Conservation (phyloP, 345 rosid species). For the Boechera stricta region DNA sequence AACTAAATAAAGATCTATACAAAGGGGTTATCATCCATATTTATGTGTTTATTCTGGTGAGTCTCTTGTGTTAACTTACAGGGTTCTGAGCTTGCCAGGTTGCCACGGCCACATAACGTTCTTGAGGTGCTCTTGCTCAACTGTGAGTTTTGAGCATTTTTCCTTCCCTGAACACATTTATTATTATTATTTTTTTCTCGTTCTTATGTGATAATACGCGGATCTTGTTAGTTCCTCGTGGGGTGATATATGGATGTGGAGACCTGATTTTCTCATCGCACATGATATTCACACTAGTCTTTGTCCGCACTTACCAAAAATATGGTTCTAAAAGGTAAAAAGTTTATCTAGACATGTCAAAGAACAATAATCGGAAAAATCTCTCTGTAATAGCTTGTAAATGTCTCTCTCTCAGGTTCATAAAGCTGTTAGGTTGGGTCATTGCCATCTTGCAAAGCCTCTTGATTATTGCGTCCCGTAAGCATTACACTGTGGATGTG, state of each 20-base stretch:
- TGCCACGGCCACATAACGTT: conserved; percentile 76
- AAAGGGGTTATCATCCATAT: background rate
- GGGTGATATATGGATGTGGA: conserved; percentile 90
- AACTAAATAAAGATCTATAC: background rate
- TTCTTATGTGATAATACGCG: conserved; percentile 26
- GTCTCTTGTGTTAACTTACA: conserved; percentile 44
- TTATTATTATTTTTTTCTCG: background rate
- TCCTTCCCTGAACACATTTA: background rate
- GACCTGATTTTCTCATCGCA: conserved; percentile 97
- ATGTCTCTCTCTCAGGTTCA: conserved; percentile 54
- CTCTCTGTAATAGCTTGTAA: background rate
- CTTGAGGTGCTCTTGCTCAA: conserved; percentile 72
- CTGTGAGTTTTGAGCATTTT: conserved; percentile 52
- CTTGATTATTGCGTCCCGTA: conserved; percentile 89
- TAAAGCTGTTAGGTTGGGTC: conserved; percentile 87
- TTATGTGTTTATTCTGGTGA: conserved; percentile 13
- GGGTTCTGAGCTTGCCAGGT: conserved; percentile 92
- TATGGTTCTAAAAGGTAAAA: conserved; percentile 86
- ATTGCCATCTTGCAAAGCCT: conserved; percentile 84
- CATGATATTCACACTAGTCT: conserved; percentile 95
- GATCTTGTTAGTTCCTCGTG: conserved; percentile 81
- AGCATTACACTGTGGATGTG: conserved; percentile 95
- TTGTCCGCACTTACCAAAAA: conserved; percentile 90
- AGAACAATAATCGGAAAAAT: background rate
- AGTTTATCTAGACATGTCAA: background rate